Evolutionary conservation across 1,284 basidiomycete species (phyloP), one percentile per base, ranked within the genome.

Genomic region (Puccinia polysora): DNA sequence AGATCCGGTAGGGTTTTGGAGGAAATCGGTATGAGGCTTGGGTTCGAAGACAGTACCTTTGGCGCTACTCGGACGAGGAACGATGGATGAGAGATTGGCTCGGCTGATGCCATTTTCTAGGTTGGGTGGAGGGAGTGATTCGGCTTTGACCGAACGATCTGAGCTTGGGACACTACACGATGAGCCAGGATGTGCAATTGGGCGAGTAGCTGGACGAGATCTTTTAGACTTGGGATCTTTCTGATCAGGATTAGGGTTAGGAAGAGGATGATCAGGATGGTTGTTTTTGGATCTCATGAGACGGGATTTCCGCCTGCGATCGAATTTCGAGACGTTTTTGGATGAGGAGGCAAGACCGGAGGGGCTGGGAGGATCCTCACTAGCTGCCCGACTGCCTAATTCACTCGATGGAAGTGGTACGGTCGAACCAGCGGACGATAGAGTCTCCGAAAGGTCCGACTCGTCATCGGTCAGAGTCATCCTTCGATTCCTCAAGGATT

Each of bases 381-480:
- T 72, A 64, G 49, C 60, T 32, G 50, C 69, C 43, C 60, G 32
- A 56, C 69, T 72, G 18, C 50, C 69, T 55, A 72, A 32, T 64
- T 72, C 69, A 64, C 69, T 72, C 56, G 69, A 64, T 23, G 69
- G 69, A n/a, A 72, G 52, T 20, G 69, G 69, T 18, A 72, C 40
- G 49, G 69, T 72, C 32, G 69, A 72, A 23, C 69, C 58, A 64
- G 69, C 60, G 20, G 69, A 72, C 12, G 69, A 72, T 56, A 72
- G 36, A 20, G 69, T 62, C 47, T 72, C 69, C 20, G 69, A 72
- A 36, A 72, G 52, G 49, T 72, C 69, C 30, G 69, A 72, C 56
- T 72, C 69, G 52, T 70, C 65, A 52, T 70, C 69, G 36, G 69
- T 53, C 59, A 72, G 55, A 40, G 69, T 43, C 69, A 72, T 72